These are phyloP conservation scores for Russula sp. DNA, from an alignment of 768 basidiomycete species.

Conservation along the genomic window DNA sequence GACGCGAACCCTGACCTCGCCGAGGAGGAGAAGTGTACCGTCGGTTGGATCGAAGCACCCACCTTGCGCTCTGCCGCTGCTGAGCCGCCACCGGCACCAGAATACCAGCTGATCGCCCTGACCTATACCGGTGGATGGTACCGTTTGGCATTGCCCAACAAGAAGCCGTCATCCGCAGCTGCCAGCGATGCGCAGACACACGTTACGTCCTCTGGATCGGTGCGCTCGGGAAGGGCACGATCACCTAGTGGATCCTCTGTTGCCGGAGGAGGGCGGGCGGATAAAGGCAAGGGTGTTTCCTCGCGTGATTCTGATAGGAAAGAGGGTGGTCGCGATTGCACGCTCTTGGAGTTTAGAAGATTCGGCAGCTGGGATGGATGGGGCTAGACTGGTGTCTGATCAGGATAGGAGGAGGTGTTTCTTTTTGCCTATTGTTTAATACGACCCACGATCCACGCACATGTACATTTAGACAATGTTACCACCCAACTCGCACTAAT, in stretches of 20 bases:
- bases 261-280: constrained; percentile 39
- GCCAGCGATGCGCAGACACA: constrained; percentile 22
- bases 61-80: constrained; percentile 30
- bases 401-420: constrained; percentile 2
- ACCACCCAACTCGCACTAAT: neutral
- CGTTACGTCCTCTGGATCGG: constrained; percentile 31
- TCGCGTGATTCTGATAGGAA: constrained; percentile 45
- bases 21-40: constrained; percentile 80
- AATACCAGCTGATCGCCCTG: constrained; percentile 76
- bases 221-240: constrained; percentile 40
- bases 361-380: constrained; percentile 91
- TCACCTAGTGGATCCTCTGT: constrained; percentile 52
- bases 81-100: constrained; percentile 25
- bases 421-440: neutral
- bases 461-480: constrained; percentile 16
- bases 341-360: constrained; percentile 67
- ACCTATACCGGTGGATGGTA: constrained; percentile 94
- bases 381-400: constrained; percentile 31
- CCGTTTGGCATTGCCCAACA: constrained; percentile 56
- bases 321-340: constrained; percentile 57
- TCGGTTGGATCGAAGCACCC: constrained; percentile 73
- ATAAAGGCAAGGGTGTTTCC: constrained; percentile 57
- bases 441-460: constrained; percentile 8
- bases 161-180: constrained; percentile 25
- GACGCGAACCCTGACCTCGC: constrained; percentile 47